Evolutionary conservation across 352 stramenopile species (phyloP).

Genomic region (Pythium chondricola): DNA sequence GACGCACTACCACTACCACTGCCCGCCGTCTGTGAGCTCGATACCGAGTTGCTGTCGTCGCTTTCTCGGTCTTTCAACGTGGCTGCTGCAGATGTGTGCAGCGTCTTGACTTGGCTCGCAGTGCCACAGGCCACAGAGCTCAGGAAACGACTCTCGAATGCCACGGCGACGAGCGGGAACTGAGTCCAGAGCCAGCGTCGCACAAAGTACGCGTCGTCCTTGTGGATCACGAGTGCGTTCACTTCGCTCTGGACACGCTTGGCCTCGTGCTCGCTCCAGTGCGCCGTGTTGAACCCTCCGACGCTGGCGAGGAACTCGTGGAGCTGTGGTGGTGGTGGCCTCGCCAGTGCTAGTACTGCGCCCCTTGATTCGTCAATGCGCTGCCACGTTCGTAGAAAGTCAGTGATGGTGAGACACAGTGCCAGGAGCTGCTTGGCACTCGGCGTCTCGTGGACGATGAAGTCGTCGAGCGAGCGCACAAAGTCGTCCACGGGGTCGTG

Average conservation of each 20-base stretch:
- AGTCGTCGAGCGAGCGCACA: slow-evolving; percentile 72
- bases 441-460: slow-evolving; percentile 51
- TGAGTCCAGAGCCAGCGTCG: slow-evolving; percentile 81
- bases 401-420: slow-evolving; percentile 73
- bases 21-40: neutral
- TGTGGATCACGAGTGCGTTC: slow-evolving; percentile 52
- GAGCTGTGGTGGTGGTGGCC: slow-evolving; percentile 35
- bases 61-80: neutral
- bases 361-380: slow-evolving; percentile 27
- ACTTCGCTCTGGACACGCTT: slow-evolving; percentile 54
- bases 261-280: slow-evolving; percentile 44
- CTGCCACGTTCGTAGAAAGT: slow-evolving; percentile 73
- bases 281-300: slow-evolving; percentile 40
- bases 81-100: neutral
- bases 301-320: slow-evolving; percentile 70
- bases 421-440: slow-evolving; percentile 54
- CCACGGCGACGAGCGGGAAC: slow-evolving; percentile 74
- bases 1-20: neutral
- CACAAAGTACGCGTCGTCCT: slow-evolving; percentile 70
- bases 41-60: neutral
- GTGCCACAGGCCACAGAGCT: slow-evolving; percentile 20
- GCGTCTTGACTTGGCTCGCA: too few species aligned
- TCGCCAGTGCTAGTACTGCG: slow-evolving; percentile 9
- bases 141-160: slow-evolving; percentile 68
- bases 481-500: slow-evolving; percentile 81